Conservation (phyloP, 2,329 filamentous ascomycete species). For the Mollisia scopiformis region DNA sequence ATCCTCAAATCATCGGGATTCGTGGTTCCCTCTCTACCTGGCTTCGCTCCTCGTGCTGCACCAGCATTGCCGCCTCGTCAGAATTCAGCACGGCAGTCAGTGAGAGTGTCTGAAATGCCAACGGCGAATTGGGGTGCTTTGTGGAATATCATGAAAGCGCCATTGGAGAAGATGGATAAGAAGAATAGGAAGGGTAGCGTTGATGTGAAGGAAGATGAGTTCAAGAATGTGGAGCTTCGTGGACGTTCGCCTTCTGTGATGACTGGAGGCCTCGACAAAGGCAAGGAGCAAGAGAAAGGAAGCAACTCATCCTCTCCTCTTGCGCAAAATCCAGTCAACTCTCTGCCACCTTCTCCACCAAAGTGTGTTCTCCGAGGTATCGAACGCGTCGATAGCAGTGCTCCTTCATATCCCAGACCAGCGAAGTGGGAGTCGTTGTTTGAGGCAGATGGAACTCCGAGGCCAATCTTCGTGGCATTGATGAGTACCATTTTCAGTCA, state of each 20-base stretch:
- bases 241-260: background rate
- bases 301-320: background rate
- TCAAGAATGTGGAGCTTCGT: background rate
- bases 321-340: background rate
- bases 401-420: slow-evolving; percentile 22
- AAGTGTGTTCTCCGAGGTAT: slow-evolving; percentile 3
- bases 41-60: slow-evolving; percentile 14
- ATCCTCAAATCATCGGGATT: slow-evolving; percentile 25
- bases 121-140: slow-evolving; percentile 31
- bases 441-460: slow-evolving; percentile 19
- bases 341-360: slow-evolving; percentile 18
- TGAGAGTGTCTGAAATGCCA: slow-evolving; percentile 16
- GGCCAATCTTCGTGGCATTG: slow-evolving; percentile 27
- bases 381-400: slow-evolving; percentile 35
- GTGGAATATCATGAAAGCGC: slow-evolving; percentile 31
- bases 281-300: background rate
- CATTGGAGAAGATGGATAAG: slow-evolving; percentile 21
- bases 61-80: slow-evolving; percentile 22
- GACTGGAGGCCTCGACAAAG: background rate
- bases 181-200: background rate
- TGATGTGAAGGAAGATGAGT: background rate
- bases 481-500: slow-evolving; percentile 31
- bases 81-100: slow-evolving; percentile 2
- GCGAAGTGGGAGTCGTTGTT: slow-evolving; percentile 29
- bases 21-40: slow-evolving; percentile 17